Base-by-base conservation (phyloP, 148 eudicot species). In the Persicaria maculosa region DNA sequence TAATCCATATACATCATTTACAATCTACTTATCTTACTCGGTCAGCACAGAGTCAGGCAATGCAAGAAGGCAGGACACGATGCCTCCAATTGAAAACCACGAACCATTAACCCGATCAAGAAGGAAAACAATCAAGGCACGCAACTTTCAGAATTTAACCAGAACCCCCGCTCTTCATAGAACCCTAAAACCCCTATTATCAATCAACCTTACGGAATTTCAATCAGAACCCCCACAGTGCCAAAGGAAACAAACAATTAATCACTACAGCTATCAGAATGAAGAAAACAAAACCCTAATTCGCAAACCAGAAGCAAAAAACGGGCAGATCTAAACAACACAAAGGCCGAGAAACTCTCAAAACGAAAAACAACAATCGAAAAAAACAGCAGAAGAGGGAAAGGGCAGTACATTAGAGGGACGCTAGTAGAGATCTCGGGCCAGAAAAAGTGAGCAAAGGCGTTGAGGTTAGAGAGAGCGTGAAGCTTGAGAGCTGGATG, bases 391-490 rank as follows among this genome's bases (percentile, higher is more conserved):
- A 50, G 9, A 44, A 44, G 8, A 4, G 14, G 47, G 25, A 45
- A 3, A 22, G 72, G 6, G 5, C 44, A 15, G 58, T 86, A 93
- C 98, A 93, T 88, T 54, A 79, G 83, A 31, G 96, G 91, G 1
- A 93, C 89, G 65, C 89, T 85, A 6, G 93, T 88, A 10, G 98
- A 93, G 86, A 93, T 93, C 88, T 90, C 98, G 2, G 93, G 98
- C 98, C 98, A 93, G 74, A 84, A 89, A 75, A 74, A 77, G 67
- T 90, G 88, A 54, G 89, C 98, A 22, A 82, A 87, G 1, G 90
- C 70, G 74, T 91, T 91, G 78, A 93, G 92, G 78, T 88, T 88
- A 4, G 88, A 76, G 2, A 93, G 90, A n/a, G 98, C 98, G 74
- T 93, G 91, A 69, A 86, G 93, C 84, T 91, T 93, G 55, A 93